Evolutionary conservation across 345 rosid genomes (phyloP).

Genomic region (Brassica juncea): DNA sequence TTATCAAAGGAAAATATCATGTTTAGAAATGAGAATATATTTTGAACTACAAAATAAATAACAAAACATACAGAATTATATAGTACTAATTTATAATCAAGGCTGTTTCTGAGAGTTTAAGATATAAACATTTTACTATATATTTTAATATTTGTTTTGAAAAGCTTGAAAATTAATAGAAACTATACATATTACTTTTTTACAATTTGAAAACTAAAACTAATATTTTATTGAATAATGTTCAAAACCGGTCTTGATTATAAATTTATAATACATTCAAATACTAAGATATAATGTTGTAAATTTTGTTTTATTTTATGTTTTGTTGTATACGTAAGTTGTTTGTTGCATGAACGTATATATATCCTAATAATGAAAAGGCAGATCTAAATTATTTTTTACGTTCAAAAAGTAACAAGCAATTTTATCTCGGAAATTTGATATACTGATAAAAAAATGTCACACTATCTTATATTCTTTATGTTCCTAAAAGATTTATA

Average conservation of each 20-base stretch:
- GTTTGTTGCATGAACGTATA: background rate
- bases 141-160: background rate
- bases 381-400: background rate
- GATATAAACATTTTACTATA: background rate
- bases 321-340: background rate
- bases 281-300: background rate
- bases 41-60: background rate
- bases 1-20: background rate
- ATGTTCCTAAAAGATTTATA: too few relatives aligned
- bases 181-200: background rate
- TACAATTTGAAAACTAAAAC: background rate
- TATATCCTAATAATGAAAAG: background rate
- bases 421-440: background rate
- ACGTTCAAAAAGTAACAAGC: background rate
- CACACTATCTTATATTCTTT: too few relatives aligned
- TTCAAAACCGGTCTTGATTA: background rate
- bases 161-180: background rate
- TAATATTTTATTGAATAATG: background rate
- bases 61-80: background rate
- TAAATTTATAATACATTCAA: background rate
- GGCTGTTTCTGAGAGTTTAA: background rate
- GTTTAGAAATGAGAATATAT: background rate
- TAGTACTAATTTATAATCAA: background rate
- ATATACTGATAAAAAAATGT: background rate
- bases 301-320: background rate